phyloP scores from a whole-genome alignment of 2,329 filamentous ascomycete species.

The Grosmannia serpens region DNA sequence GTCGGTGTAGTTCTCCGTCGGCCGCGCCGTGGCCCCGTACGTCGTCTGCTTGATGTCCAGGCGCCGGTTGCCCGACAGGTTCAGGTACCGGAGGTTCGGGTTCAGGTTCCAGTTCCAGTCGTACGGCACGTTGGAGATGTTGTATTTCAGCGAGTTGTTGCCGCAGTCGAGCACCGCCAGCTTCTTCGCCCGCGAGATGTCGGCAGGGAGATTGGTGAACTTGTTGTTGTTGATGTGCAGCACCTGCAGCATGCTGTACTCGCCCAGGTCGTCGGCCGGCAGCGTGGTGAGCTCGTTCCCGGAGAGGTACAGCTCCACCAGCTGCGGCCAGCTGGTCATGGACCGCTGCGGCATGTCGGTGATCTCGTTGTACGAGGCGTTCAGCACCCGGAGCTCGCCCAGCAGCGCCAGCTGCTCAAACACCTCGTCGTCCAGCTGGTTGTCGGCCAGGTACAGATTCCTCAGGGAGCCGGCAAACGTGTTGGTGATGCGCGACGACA shows the following conservation, averaged over 20 bases:
- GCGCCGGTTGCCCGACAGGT: conserved; percentile 91
- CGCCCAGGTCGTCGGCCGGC: conserved; percentile 87
- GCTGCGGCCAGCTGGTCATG: conserved; percentile 78
- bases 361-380: conserved; percentile 89
- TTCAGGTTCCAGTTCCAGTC: conserved; percentile 99
- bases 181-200: conserved; percentile 88
- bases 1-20: conserved; percentile 61
- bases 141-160: conserved; percentile 94
- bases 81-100: conserved; percentile 85
- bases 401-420: conserved; percentile 84
- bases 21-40: conserved; percentile 34
- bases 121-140: conserved; percentile 97
- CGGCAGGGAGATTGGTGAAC: conserved; percentile 90
- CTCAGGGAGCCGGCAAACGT: conserved; percentile 83
- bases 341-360: conserved; percentile 85
- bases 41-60: conserved; percentile 72
- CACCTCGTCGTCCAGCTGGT: conserved; percentile 85
- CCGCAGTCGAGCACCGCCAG: conserved; percentile 87
- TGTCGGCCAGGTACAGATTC: conserved; percentile 83
- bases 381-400: conserved; percentile 74
- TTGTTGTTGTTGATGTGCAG: conserved; percentile 96
- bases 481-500: conserved; percentile 66
- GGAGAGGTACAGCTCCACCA: conserved; percentile 87
- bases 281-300: conserved; percentile 88
- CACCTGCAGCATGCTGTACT: conserved; percentile 74